Base-by-base conservation (phyloP, 192 early-diverging fungal species). In the Podila clonocystis region DNA sequence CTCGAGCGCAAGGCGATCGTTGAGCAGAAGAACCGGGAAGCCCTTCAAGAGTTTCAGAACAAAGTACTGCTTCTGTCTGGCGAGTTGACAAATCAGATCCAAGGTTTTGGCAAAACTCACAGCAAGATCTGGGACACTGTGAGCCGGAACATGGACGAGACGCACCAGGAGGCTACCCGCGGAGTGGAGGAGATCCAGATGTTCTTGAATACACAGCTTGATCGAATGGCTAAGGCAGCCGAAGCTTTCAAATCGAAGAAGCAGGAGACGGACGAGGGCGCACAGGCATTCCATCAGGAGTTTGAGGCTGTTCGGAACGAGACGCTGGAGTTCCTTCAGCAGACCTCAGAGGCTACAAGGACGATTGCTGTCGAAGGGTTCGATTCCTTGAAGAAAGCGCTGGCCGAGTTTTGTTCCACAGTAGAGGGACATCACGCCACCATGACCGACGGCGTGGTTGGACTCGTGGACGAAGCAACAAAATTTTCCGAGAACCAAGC, bases 1-100 rank as follows among this genome's bases (percentile, higher is more conserved):
- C 62, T 83, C 62, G 82, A 77, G 22, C 29, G 67, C n/a, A 74
- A 74, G 29, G 62, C 12, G 5, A 33, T 45, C 22, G 67, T 78
- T 9, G 67, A 73, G 60, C 48, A 58, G 3, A 67, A 73, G 65
- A 80, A 80, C n/a, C 57, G 63, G 48, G 22, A 19, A 1, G 65
- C 75, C n/a, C 61, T 78, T 29, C 33, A 13, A 4, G 75, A 78
- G 28, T 77, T 83, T 52, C 75, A 83, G 67, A 59, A 67, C 20
- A 68, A 48, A 50, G 38, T 72, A 13, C 28, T 62, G 29, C 26
- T 19, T 19, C 50, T 83, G 4, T 59, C 50, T 15, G 60, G 67
- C 0, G 67, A 77, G 49, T 59, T 83, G 33, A 36, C 62, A 4
- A 63, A 67, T 20, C 63, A 63, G 15, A 28, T 70, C 15, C 58